phyloP scores from a whole-genome alignment of 495 filamentous ascomycete genomes.

The Geopyxis carbonaria region DNA sequence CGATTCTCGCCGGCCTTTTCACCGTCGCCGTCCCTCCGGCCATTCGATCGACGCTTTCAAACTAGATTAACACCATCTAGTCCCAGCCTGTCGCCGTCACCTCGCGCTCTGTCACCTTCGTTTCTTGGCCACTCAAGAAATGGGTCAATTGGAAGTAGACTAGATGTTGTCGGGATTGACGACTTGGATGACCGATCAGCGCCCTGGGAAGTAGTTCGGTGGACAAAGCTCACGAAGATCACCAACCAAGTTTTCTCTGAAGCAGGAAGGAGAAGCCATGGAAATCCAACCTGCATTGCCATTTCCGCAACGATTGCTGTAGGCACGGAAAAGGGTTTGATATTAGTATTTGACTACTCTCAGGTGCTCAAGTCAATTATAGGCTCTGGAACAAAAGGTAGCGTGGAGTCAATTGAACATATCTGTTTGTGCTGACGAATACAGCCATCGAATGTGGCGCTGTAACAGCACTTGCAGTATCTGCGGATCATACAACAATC shows the following conservation, averaged over 20 bases:
- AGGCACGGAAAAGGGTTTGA: slow-evolving; percentile 83
- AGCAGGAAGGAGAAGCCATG: slow-evolving; percentile 79
- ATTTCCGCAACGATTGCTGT: slow-evolving; percentile 79
- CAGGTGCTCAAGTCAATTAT: slow-evolving; percentile 87
- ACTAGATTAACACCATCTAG: slow-evolving; percentile 41
- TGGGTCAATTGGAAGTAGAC: slow-evolving; percentile 44
- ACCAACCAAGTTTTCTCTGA: slow-evolving; percentile 88
- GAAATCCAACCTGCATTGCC: slow-evolving; percentile 74
- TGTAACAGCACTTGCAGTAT: slow-evolving; percentile 73
- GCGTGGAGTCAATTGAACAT: neutral
- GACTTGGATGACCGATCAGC: slow-evolving; percentile 31
- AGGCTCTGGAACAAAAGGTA: slow-evolving; percentile 84
- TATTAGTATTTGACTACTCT: slow-evolving; percentile 91
- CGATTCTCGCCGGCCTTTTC: slow-evolving; percentile 40
- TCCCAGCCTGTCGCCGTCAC: slow-evolving; percentile 27
- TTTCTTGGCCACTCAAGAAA: slow-evolving; percentile 65
- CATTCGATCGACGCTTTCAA: slow-evolving; percentile 88
- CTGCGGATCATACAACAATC: slow-evolving; percentile 81
- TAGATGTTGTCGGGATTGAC: slow-evolving; percentile 13
- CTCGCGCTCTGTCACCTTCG: slow-evolving; percentile 61
- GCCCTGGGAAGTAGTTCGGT: slow-evolving; percentile 92
- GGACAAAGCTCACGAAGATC: slow-evolving; percentile 85
- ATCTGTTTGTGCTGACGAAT: slow-evolving; percentile 6
- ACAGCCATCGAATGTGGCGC: slow-evolving; percentile 77
- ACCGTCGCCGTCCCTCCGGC: slow-evolving; percentile 70